These are phyloP conservation scores for Climacium dendroides DNA, from an alignment of 225 moss, liverwort and hornwort species.

Conservation along the genomic window DNA sequence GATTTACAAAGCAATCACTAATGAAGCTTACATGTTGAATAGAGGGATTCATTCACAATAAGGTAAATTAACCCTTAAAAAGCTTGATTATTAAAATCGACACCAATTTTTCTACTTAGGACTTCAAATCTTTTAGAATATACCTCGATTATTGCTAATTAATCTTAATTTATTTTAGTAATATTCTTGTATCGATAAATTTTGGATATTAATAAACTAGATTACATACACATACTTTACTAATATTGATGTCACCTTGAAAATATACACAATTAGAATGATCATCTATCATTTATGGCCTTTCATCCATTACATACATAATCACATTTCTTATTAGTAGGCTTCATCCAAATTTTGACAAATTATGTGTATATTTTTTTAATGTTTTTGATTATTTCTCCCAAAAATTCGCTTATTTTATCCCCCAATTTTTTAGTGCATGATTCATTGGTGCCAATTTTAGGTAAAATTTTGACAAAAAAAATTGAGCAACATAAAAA, in stretches of 20 bases:
- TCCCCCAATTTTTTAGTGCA: not conserved
- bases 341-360: not conserved
- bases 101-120: too few relatives aligned
- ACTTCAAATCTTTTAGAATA: too few relatives aligned
- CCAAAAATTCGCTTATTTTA: rapidly evolving
- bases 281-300: not conserved
- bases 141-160: too few relatives aligned
- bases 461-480: not conserved
- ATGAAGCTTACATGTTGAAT: too few relatives aligned
- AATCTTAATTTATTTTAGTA: too few relatives aligned
- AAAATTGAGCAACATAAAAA: not conserved
- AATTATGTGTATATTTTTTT: not conserved
- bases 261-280: too few relatives aligned
- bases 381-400: not conserved
- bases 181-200: not conserved
- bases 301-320: not conserved
- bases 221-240: too few relatives aligned
- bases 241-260: too few relatives aligned
- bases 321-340: not conserved
- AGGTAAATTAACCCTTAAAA: not conserved
- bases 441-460: not conserved
- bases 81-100: too few relatives aligned
- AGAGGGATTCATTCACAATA: not conserved
- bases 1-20: too few relatives aligned
- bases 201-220: not conserved